phyloP scores from a whole-genome alignment of 140 eudicot species.

The Eryngium alpinum region DNA sequence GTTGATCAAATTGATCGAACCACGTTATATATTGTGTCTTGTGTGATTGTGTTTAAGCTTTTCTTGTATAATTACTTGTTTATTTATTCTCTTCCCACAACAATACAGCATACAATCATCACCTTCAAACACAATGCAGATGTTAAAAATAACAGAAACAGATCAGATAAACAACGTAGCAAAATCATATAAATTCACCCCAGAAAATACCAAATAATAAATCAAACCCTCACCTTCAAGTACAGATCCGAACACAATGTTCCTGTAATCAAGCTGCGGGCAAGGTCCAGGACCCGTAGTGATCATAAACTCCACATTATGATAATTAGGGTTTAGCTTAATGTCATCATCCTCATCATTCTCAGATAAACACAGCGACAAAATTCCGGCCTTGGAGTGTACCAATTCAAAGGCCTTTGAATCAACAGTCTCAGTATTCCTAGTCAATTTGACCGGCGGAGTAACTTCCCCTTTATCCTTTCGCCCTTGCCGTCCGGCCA shows the following conservation, averaged over 20 bases:
- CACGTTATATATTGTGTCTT: too few relatives aligned
- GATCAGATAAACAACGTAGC: not conserved
- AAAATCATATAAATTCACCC: not conserved
- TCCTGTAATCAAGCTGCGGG: constrained; percentile 77
- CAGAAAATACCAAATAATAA: not conserved
- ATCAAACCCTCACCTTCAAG: constrained; percentile 61
- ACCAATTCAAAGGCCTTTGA: constrained; percentile 57
- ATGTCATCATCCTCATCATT: constrained; percentile 91
- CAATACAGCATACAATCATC: too few relatives aligned
- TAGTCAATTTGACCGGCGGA: constrained; percentile 50
- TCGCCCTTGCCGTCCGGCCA: constrained; percentile 80
- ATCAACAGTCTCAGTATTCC: constrained; percentile 58
- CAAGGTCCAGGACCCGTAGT: constrained; percentile 98
- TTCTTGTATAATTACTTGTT: too few relatives aligned
- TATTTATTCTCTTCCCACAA: too few relatives aligned
- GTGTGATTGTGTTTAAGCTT: too few relatives aligned
- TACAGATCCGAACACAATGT: constrained; percentile 85
- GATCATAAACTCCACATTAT: constrained; percentile 90
- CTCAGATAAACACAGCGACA: constrained; percentile 77
- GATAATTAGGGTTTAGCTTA: constrained; percentile 63
- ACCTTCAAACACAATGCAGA: too few relatives aligned
- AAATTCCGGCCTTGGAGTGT: constrained; percentile 60
- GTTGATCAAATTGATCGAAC: too few relatives aligned
- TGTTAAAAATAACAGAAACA: too few relatives aligned
- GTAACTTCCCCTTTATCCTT: constrained; percentile 78